Conservation (phyloP, 805 yeast species). For the Deakozyma indianensis region DNA sequence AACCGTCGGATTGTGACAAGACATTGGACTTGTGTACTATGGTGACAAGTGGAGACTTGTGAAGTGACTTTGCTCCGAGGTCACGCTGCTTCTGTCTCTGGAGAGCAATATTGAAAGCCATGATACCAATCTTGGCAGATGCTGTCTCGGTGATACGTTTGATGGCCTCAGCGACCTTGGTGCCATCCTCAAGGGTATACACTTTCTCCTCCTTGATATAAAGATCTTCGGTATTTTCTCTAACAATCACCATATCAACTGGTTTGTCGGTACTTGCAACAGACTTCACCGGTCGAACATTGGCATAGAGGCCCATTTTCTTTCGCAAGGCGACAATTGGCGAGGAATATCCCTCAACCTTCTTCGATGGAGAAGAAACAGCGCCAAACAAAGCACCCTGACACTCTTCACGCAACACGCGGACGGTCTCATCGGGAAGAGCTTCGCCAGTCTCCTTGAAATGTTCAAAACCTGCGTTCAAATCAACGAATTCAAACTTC, state of each 20-base stretch:
- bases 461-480: conserved; percentile 89
- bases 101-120: conserved; percentile 84
- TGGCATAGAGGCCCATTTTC: conserved; percentile 87
- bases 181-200: conserved; percentile 63
- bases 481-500: conserved; percentile 70
- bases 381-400: conserved; percentile 98
- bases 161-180: conserved; percentile 90
- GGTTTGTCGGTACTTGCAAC: conserved; percentile 77
- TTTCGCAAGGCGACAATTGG: conserved; percentile 98
- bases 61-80: conserved; percentile 22
- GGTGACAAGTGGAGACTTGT: conserved; percentile 53
- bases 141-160: conserved; percentile 91
- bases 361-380: conserved; percentile 81
- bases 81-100: conserved; percentile 75
- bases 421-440: conserved; percentile 83
- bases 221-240: conserved; percentile 97
- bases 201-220: conserved; percentile 87
- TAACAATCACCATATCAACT: conserved; percentile 93
- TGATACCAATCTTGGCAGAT: conserved; percentile 69
- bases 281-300: conserved; percentile 94
- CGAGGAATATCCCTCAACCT: conserved; percentile 93
- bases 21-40: conserved; percentile 97
- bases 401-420: conserved; percentile 60
- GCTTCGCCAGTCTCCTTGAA: conserved; percentile 94
- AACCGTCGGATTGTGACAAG: conserved; percentile 80